phyloP scores from a whole-genome alignment of 495 filamentous ascomycete genomes.

The Aspergillus nidulans region DNA sequence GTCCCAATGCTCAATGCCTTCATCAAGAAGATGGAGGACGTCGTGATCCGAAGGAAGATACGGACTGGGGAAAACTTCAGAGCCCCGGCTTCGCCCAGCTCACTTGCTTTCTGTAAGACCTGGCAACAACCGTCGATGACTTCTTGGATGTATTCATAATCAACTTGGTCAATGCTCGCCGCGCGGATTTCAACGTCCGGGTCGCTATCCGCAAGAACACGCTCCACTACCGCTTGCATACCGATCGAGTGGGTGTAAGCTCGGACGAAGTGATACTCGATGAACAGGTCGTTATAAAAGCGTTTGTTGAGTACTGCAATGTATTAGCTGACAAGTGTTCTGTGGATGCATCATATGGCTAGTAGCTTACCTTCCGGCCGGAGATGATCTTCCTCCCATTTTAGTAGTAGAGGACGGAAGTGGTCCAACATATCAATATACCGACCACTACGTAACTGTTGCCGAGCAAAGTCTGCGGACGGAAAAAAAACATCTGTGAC shows the following conservation, averaged over 20 bases:
- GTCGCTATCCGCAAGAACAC: constrained; percentile 37
- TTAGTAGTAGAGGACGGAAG: constrained; percentile 45
- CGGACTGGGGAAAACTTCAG: constrained; percentile 49
- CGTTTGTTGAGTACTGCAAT: constrained; percentile 35
- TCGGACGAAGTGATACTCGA: constrained; percentile 52
- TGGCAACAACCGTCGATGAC: constrained; percentile 51
- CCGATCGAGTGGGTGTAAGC: constrained; percentile 52
- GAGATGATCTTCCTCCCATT: constrained; percentile 49
- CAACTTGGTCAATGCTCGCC: constrained; percentile 48
- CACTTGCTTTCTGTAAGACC: constrained; percentile 44
- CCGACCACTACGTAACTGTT: constrained; percentile 48
- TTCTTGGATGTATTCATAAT: constrained; percentile 54
- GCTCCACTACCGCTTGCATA: constrained; percentile 52
- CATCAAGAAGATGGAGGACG: constrained; percentile 50
- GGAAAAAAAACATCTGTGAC: constrained; percentile 53
- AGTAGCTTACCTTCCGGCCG: constrained; percentile 31
- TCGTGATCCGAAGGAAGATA: constrained; percentile 49
- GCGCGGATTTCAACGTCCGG: constrained; percentile 36
- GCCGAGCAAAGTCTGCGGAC: constrained; percentile 46
- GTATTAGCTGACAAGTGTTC: neutral
- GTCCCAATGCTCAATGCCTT: constrained; percentile 50
- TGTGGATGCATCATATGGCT: constrained; percentile 26
- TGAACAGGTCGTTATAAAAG: constrained; percentile 45
- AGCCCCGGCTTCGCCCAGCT: constrained; percentile 38
- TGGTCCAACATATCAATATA: constrained; percentile 51